Evolutionary conservation across 2,329 filamentous ascomycete genomes (phyloP).

Genomic region (Nemania sp.): DNA sequence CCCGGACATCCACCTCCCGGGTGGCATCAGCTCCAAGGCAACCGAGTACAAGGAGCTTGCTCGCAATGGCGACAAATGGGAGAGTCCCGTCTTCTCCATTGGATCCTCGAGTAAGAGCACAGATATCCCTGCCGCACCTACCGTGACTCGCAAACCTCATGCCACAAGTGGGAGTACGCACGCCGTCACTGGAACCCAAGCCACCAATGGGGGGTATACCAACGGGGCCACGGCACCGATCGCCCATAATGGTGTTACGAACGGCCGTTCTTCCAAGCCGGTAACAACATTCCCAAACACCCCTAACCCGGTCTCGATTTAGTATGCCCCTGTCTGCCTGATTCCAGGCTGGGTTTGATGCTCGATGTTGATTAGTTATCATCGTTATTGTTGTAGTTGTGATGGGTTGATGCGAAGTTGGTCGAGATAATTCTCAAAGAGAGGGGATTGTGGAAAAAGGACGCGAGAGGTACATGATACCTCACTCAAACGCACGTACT

Average conservation of each 20-base stretch:
- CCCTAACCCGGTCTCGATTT: conserved; percentile 5
- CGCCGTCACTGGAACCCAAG: conserved; percentile 26
- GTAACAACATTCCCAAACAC: neutral
- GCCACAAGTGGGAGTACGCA: conserved; percentile 19
- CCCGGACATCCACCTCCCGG: conserved; percentile 82
- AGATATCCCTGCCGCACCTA: conserved; percentile 67
- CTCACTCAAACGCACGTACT: too few species aligned
- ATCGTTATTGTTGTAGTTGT: too few species aligned
- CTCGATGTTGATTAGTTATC: too few species aligned
- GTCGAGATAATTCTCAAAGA: too few species aligned
- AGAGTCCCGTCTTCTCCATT: conserved; percentile 90
- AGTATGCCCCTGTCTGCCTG: neutral
- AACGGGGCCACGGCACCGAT: conserved; percentile 13
- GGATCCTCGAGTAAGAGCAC: conserved; percentile 74
- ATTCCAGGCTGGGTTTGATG: neutral
- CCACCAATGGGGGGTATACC: conserved; percentile 18
- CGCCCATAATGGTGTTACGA: neutral
- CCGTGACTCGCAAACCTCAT: conserved; percentile 54
- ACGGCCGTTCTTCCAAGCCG: conserved; percentile 19
- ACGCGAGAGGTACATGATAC: too few species aligned
- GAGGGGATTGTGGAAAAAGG: too few species aligned
- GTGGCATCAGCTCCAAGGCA: conserved; percentile 89
- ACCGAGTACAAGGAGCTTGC: conserved; percentile 91
- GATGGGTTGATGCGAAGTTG: too few species aligned
- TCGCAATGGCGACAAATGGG: conserved; percentile 87